Percentiles rank a stretch among this genome's conserved stretches.
phyloP scores from a whole-genome alignment of 345 rosid genomes.

The Streptanthus diversifolius region DNA sequence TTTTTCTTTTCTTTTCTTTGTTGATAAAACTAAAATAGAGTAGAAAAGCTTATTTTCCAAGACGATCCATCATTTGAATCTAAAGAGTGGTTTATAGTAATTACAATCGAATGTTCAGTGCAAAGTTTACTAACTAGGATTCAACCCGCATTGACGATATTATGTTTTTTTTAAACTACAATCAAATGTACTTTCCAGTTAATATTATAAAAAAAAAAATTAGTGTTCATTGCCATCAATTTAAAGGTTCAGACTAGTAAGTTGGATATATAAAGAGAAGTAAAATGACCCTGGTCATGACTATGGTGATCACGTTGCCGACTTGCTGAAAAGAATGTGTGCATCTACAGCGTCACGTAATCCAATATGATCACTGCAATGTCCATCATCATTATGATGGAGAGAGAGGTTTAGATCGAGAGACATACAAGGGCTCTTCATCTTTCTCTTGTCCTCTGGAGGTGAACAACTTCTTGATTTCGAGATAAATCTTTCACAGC shows the following conservation, averaged over 20 bases:
- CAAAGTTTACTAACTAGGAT: not conserved
- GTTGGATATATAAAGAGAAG: not conserved
- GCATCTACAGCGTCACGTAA: constrained; percentile 61
- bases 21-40: not conserved
- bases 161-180: too few species aligned
- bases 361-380: constrained; percentile 43
- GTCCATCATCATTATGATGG: constrained; percentile 39
- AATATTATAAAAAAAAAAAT: too few species aligned
- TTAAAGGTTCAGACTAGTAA: not conserved
- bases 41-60: not conserved
- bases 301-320: not conserved
- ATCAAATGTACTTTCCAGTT: too few species aligned
- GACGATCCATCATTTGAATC: not conserved
- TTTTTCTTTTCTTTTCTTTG: not conserved
- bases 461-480: constrained; percentile 62
- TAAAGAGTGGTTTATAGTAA: not conserved
- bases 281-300: constrained; percentile 2
- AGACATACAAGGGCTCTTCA: constrained; percentile 32
- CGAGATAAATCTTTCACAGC: constrained; percentile 62
- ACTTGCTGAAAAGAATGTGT: constrained; percentile 40
- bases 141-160: too few species aligned
- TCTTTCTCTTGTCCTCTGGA: constrained; percentile 7
- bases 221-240: not conserved
- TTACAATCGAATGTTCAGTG: not conserved
- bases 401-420: constrained; percentile 69